A percentile compares a stretch with the other conserved stretches of the same genome.
These are phyloP conservation scores for Suillus sp. DNA, from an alignment of 768 basidiomycete species.

Conservation along the genomic window DNA sequence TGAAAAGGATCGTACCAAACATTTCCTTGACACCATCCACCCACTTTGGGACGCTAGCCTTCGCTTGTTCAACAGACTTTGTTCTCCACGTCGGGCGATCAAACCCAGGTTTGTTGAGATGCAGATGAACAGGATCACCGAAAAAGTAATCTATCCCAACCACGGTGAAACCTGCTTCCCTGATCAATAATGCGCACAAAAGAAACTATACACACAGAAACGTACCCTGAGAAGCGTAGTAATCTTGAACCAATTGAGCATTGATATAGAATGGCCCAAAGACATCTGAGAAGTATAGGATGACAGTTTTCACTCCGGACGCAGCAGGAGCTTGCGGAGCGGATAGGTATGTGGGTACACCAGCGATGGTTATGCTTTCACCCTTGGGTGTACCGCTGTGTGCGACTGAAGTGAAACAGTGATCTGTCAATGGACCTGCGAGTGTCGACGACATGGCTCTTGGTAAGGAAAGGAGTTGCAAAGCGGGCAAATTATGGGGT, in stretches of 20 bases:
- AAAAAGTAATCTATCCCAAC: constrained; percentile 67
- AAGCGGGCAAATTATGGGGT: background rate
- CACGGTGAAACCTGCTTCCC: constrained; percentile 53
- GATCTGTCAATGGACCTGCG: constrained; percentile 48
- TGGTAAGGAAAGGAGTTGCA: background rate
- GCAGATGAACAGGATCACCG: constrained; percentile 51
- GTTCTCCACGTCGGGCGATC: constrained; percentile 46
- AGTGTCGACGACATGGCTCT: constrained; percentile 1
- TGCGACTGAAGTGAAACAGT: constrained; percentile 54
- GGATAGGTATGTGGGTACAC: constrained; percentile 56
- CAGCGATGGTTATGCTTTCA: constrained; percentile 35
- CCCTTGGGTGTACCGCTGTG: constrained; percentile 53
- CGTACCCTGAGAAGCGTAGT: constrained; percentile 60
- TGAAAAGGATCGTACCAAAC: constrained; percentile 42
- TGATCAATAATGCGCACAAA: background rate
- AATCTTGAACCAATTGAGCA: constrained; percentile 63
- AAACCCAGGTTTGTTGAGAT: constrained; percentile 40
- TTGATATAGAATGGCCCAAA: constrained; percentile 62
- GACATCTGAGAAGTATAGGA: constrained; percentile 62
- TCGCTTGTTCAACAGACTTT: constrained; percentile 38
- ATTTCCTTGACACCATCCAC: constrained; percentile 48
- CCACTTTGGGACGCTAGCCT: constrained; percentile 50
- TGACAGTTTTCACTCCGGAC: constrained; percentile 41
- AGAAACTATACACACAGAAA: background rate
- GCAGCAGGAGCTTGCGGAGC: constrained; percentile 37